A percentile compares a stretch with the other conserved stretches of the same genome.
Conservation (phyloP, 202 grass and related monocot species). For the Brachypodium distachyon region DNA sequence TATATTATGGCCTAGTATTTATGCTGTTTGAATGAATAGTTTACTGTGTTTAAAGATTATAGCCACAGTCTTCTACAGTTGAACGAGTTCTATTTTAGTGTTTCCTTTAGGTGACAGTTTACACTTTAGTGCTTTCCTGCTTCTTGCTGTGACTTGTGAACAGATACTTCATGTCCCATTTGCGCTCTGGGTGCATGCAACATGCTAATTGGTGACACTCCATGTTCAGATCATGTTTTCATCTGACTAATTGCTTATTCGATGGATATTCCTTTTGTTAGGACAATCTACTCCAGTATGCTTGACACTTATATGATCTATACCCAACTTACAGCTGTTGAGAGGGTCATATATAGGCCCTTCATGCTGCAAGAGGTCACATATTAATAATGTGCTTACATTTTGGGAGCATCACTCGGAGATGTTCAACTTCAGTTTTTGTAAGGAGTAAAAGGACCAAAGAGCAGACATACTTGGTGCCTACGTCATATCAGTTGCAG, state of each 20-base stretch:
- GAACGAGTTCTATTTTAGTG: not conserved
- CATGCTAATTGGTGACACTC: not conserved
- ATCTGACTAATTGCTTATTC: not conserved
- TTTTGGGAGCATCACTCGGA: not conserved
- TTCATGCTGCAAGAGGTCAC: constrained; percentile 55
- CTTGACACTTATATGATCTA: not conserved
- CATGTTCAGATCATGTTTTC: not conserved
- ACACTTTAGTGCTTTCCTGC: not conserved
- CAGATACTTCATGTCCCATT: not conserved
- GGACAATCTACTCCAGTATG: constrained; percentile 29
- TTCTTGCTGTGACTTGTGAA: not conserved
- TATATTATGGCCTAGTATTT: not conserved
- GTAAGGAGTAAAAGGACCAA: not conserved
- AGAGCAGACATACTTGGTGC: not conserved
- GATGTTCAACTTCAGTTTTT: not conserved
- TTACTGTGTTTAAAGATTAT: not conserved
- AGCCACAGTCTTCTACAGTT: not conserved
- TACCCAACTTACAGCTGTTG: constrained; percentile 5
- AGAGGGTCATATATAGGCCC: constrained; percentile 30
- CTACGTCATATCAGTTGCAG: not conserved
- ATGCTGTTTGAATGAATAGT: not conserved
- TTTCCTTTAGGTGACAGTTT: not conserved
- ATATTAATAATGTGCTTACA: not conserved
- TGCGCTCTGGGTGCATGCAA: not conserved
- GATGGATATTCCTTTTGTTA: not conserved